A percentile compares a stretch with the other conserved stretches of the same genome.
These are phyloP conservation scores for Brassica juncea DNA, from an alignment of 345 rosid species.

Conservation along the genomic window DNA sequence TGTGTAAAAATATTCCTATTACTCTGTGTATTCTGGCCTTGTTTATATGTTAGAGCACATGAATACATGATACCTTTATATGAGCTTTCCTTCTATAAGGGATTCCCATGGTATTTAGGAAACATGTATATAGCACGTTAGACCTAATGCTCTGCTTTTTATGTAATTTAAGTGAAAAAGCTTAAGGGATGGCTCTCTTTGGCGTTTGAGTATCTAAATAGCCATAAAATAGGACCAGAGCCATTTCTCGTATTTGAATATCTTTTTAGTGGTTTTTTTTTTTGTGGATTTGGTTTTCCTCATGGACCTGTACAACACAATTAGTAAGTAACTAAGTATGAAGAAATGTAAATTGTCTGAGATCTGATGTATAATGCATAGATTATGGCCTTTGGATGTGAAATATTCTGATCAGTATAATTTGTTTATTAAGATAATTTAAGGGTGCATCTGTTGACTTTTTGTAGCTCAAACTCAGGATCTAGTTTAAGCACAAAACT, in stretches of 20 bases:
- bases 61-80: background rate
- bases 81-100: background rate
- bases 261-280: background rate
- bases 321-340: background rate
- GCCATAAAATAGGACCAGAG: background rate
- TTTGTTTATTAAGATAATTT: background rate
- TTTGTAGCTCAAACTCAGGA: background rate
- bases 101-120: background rate
- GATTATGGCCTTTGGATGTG: background rate
- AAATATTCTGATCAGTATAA: background rate
- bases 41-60: background rate
- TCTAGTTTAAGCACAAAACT: background rate
- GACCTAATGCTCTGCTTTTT: background rate
- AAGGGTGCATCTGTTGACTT: background rate
- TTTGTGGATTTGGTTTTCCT: constrained; percentile 1
- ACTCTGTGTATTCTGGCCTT: background rate
- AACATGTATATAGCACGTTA: background rate
- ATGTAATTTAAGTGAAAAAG: background rate
- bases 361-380: constrained; percentile 1
- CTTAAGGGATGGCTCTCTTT: background rate
- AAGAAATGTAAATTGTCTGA: background rate
- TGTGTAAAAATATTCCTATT: background rate
- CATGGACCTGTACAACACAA: background rate
- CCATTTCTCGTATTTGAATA: background rate
- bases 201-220: background rate